A percentile compares a stretch with the other conserved stretches of the same genome.
Evolutionary conservation across 352 stramenopile genomes (phyloP).

Genomic region (Globisporangium solare): DNA sequence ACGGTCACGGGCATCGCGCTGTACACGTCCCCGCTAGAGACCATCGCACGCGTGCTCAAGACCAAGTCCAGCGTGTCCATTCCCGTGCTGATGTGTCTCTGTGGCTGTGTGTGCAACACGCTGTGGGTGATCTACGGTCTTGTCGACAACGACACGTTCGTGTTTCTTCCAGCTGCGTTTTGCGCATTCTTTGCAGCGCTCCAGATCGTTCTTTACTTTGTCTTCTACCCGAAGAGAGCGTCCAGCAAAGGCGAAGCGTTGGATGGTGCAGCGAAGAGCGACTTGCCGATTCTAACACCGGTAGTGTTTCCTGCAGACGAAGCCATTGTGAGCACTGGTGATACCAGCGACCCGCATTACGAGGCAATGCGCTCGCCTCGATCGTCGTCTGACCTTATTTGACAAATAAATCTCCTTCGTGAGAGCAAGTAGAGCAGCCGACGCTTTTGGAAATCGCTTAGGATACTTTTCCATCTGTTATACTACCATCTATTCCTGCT

Average conservation of each 20-base stretch:
- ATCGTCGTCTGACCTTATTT: too few relatives aligned
- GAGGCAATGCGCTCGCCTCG: background rate
- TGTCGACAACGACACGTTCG: conserved; percentile 18
- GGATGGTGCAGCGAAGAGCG: background rate
- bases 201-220: conserved; percentile 13
- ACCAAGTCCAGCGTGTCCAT: conserved; percentile 26
- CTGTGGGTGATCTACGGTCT: conserved; percentile 29
- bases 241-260: background rate
- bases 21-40: conserved; percentile 34
- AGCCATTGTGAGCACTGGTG: background rate
- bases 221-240: conserved; percentile 3
- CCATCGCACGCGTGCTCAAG: conserved; percentile 29
- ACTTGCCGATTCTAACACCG: background rate
- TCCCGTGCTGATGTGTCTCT: conserved; percentile 19
- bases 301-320: background rate
- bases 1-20: conserved; percentile 10
- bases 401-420: background rate
- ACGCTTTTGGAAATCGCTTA: background rate
- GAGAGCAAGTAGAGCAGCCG: background rate
- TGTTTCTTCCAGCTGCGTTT: conserved; percentile 10
- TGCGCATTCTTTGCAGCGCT: conserved; percentile 11
- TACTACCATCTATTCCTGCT: too few relatives aligned
- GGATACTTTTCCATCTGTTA: too few relatives aligned
- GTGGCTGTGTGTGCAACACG: conserved; percentile 16
- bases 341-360: background rate